phyloP scores from a whole-genome alignment of 345 rosid species.

The Turritis glabra region DNA sequence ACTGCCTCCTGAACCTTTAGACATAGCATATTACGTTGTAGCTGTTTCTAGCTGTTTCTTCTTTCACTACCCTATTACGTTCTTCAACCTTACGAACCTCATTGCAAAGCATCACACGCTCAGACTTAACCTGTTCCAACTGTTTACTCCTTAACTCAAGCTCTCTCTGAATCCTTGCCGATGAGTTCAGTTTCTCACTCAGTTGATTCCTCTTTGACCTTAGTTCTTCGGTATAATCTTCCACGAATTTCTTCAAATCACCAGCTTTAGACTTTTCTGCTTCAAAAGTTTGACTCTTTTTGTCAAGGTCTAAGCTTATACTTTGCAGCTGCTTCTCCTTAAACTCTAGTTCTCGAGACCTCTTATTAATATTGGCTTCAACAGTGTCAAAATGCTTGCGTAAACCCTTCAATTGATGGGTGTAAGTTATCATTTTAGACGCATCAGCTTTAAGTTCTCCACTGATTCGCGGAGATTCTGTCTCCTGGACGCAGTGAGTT shows the following conservation, averaged over 20 bases:
- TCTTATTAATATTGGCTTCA: not conserved
- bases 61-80: not conserved
- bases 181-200: not conserved
- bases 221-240: constrained; percentile 7
- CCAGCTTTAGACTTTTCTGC: not conserved
- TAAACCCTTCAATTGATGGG: not conserved
- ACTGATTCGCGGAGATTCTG: not conserved
- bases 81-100: not conserved
- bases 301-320: not conserved
- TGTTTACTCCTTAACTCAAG: not conserved
- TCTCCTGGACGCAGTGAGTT: not conserved
- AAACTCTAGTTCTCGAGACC: not conserved
- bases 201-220: not conserved
- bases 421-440: not conserved
- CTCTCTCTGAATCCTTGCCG: not conserved
- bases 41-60: not conserved
- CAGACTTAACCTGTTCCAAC: not conserved
- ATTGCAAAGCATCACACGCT: not conserved
- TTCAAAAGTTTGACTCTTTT: not conserved
- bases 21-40: too few species aligned
- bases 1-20: constrained; percentile 62
- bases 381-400: not conserved
- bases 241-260: constrained; percentile 4
- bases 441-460: constrained; percentile 1
- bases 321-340: not conserved